Conservation (phyloP, 2,329 filamentous ascomycete genomes). For the Fusarium abutilonis region DNA sequence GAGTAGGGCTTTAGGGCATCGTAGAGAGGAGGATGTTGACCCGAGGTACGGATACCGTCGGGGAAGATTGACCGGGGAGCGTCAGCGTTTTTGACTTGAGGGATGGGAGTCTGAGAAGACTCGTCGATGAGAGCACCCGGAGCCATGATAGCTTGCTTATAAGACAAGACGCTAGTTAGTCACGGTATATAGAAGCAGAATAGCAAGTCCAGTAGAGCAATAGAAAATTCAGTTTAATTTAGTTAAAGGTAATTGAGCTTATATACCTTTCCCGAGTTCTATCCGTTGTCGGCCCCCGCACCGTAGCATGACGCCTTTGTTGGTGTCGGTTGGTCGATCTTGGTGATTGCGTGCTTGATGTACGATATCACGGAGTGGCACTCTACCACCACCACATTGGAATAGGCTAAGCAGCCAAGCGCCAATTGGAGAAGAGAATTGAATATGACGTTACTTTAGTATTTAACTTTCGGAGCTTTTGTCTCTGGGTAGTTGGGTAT, state of each 20-base stretch:
- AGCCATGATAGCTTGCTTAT: slow-evolving; percentile 31
- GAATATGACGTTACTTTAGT: slow-evolving; percentile 17
- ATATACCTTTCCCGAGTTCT: slow-evolving; percentile 22
- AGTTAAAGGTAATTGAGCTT: neutral
- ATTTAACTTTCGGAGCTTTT: too few species aligned
- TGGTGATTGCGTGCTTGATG: slow-evolving; percentile 43
- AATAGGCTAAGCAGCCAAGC: slow-evolving; percentile 11
- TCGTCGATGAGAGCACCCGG: slow-evolving; percentile 43
- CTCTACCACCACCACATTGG: slow-evolving; percentile 27
- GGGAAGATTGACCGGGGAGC: slow-evolving; percentile 52
- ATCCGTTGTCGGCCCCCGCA: slow-evolving; percentile 37
- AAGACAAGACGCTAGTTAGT: neutral
- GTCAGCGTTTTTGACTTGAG: slow-evolving; percentile 40
- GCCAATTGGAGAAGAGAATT: slow-evolving; percentile 16
- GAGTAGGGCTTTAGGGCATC: slow-evolving; percentile 71
- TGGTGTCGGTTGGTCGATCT: slow-evolving; percentile 9
- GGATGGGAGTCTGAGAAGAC: slow-evolving; percentile 21
- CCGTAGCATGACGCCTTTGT: slow-evolving; percentile 40
- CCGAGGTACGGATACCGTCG: slow-evolving; percentile 65
- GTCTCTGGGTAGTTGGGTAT: too few species aligned
- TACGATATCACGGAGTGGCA: slow-evolving; percentile 44
- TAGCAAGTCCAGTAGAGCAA: slow-evolving; percentile 8
- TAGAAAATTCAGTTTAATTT: neutral
- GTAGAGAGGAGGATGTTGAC: slow-evolving; percentile 77
- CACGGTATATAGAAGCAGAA: neutral